Percentiles rank a stretch among this genome's conserved stretches.
These are phyloP conservation scores for Xylariales sp. DNA, from an alignment of 2,329 filamentous ascomycete species.

Conservation along the genomic window DNA sequence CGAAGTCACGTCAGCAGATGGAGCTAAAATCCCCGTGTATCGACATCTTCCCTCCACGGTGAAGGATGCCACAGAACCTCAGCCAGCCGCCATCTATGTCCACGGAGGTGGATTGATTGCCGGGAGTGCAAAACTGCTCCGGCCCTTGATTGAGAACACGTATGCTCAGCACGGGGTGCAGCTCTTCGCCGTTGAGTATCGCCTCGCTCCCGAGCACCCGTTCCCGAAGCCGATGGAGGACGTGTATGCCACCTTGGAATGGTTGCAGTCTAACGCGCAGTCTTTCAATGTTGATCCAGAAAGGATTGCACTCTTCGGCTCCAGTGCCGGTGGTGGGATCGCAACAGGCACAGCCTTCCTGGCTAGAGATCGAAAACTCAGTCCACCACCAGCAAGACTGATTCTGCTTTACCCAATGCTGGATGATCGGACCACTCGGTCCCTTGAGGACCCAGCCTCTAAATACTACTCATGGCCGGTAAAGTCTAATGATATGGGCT, in stretches of 20 bases:
- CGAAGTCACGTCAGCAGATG: constrained; percentile 1
- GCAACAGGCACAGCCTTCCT: constrained; percentile 19
- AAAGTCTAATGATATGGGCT: constrained; percentile 2
- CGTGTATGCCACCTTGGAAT: constrained; percentile 39
- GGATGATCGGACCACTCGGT: constrained; percentile 2
- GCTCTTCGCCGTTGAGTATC: constrained; percentile 43
- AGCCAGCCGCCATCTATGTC: constrained; percentile 1
- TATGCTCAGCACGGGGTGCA: neutral
- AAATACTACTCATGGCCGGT: neutral
- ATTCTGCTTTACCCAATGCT: constrained; percentile 4
- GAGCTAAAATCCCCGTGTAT: neutral
- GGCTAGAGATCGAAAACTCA: constrained; percentile 15
- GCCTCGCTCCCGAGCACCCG: constrained; percentile 43
- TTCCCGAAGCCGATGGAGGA: constrained; percentile 47
- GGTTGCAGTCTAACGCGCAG: constrained; percentile 29
- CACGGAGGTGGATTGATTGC: constrained; percentile 3
- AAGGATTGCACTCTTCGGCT: constrained; percentile 18
- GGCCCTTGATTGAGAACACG: neutral
- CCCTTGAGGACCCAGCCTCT: neutral
- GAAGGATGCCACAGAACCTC: neutral
- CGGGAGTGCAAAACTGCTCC: neutral
- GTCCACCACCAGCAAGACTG: constrained; percentile 3
- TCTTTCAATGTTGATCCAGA: constrained; percentile 17
- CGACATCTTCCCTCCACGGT: neutral
- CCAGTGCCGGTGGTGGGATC: constrained; percentile 22